phyloP scores from a whole-genome alignment of 2,329 filamentous ascomycete species.

The Cytospora piceicola region DNA sequence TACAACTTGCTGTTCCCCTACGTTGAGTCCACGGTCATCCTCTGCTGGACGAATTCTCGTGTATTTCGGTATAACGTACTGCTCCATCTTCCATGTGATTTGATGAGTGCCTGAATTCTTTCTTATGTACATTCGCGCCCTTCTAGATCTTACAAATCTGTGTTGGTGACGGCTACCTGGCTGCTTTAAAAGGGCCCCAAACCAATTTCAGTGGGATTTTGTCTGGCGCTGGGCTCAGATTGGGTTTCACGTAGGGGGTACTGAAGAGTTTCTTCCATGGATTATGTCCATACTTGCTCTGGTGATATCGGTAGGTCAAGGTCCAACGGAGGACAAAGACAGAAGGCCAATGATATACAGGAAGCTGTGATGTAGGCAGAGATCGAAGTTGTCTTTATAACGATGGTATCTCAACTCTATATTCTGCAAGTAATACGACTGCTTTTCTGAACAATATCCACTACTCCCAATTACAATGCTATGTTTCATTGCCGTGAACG shows the following conservation, averaged over 20 bases:
- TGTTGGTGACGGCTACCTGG: not conserved
- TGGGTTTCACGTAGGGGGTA: not conserved
- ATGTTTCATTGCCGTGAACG: not conserved
- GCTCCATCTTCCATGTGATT: not conserved
- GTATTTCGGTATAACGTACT: not conserved
- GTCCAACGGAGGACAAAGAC: not conserved
- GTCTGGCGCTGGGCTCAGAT: not conserved
- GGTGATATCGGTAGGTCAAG: not conserved
- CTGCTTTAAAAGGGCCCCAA: not conserved
- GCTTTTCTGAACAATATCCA: not conserved
- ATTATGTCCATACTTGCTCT: not conserved
- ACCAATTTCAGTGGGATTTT: not conserved
- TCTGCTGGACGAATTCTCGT: not conserved
- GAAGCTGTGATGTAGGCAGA: not conserved
- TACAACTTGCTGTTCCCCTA: not conserved
- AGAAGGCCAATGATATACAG: not conserved
- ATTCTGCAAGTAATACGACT: not conserved
- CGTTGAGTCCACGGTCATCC: not conserved
- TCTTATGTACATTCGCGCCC: not conserved
- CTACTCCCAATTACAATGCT: slow-evolving; percentile 15
- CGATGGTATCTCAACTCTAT: not conserved
- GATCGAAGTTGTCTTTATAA: not conserved
- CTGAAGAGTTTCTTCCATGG: not conserved
- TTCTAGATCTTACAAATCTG: not conserved
- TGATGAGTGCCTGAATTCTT: not conserved